Base-by-base conservation (phyloP, 441 rosid genomes). In the Adansonia rubrostipa region DNA sequence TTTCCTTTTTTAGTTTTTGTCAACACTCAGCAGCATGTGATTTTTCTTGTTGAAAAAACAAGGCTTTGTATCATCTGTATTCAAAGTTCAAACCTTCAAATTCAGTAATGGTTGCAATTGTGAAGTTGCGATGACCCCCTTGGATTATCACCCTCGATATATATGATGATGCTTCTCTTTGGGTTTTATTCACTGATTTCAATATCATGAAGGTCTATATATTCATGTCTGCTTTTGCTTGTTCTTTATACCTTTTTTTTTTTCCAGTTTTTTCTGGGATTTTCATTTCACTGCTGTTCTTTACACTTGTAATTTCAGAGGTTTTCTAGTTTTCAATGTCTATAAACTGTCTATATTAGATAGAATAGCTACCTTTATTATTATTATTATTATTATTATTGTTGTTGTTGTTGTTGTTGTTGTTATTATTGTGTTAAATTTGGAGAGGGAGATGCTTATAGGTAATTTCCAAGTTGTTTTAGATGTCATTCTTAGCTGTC, bases 101-200 rank as follows among this genome's bases (percentile, higher is more conserved):
- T n/a, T n/a, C n/a, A n/a, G n/a, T n/a, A n/a, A n/a, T n/a, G n/a
- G n/a, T n/a, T n/a, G n/a, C n/a, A n/a, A n/a, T n/a, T n/a, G n/a
- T 8, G 9, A 33, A 76, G 28, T 20, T 15, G 5, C 20, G n/a
- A 54, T 15, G 24, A 53, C 54, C 68, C 36, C 2, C 15, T 57
- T 68, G 13, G 48, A 47, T 40, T 28, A n/a, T 69, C 51, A 75
- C 51, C 79, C 61, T n/a, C 60, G 22, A 19, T 14, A 42, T 60
- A 19, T 20, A 19, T 48, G 60, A 9, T 79, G 48, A 45, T 10
- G n/a, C 1, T 53, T 60, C 56, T 9, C 62, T 47, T 22, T 56
- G 65, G 40, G 56, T 73, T 60, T 66, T 19, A 15, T 15, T 44
- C 42, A 57, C 2, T 28, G 17, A 33, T 57, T 56, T 36, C 70